Conservation (phyloP, 2,329 filamentous ascomycete species). For the Exserohilum rostratum region DNA sequence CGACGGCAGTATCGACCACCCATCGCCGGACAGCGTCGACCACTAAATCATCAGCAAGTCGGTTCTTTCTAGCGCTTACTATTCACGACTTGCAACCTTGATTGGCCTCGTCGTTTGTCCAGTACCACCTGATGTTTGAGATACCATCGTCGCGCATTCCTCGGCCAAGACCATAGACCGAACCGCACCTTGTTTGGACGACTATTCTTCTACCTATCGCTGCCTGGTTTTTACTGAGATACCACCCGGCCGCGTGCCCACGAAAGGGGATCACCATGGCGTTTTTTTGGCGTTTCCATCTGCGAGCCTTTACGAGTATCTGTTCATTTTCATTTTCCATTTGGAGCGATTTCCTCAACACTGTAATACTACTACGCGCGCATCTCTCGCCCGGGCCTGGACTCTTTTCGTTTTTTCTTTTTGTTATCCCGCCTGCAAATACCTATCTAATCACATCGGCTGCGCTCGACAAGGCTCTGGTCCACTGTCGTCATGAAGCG, state of each 20-base stretch:
- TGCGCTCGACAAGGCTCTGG: slow-evolving; percentile 24
- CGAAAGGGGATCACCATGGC: slow-evolving; percentile 21
- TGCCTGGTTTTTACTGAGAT: slow-evolving; percentile 32
- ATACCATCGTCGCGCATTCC: slow-evolving; percentile 46
- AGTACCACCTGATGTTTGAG: slow-evolving; percentile 36
- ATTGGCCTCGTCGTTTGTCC: neutral
- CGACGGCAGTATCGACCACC: slow-evolving; percentile 57
- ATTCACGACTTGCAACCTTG: slow-evolving; percentile 15
- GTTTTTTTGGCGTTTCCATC: slow-evolving; percentile 28
- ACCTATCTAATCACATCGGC: slow-evolving; percentile 16
- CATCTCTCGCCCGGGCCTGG: slow-evolving; percentile 9
- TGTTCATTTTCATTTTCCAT: slow-evolving; percentile 21
- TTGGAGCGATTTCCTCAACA: slow-evolving; percentile 27
- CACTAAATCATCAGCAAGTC: slow-evolving; percentile 28
- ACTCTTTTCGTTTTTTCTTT: neutral
- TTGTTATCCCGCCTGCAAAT: slow-evolving; percentile 4
- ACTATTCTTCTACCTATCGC: slow-evolving; percentile 40
- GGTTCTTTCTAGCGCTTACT: slow-evolving; percentile 7
- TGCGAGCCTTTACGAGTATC: slow-evolving; percentile 31
- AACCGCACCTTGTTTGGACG: slow-evolving; percentile 36
- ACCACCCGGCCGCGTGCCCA: slow-evolving; percentile 21
- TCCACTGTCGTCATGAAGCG: slow-evolving; percentile 29
- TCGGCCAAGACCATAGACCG: slow-evolving; percentile 32
- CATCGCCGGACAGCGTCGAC: slow-evolving; percentile 55
- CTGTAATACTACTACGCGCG: slow-evolving; percentile 43